Conservation (phyloP, 805 yeast genomes). For the Brettanomyces sp. region DNA sequence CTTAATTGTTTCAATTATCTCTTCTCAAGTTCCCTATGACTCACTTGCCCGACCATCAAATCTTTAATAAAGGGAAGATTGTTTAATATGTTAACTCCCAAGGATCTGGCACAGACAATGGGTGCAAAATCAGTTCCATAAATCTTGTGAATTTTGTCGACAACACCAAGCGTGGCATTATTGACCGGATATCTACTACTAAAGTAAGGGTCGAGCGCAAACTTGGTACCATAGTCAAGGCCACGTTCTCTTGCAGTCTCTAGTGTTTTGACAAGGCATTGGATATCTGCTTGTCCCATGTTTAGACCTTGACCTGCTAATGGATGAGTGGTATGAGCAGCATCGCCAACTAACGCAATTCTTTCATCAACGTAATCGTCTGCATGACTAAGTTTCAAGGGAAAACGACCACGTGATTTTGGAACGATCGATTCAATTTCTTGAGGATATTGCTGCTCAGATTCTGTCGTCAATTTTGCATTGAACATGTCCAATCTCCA, state of each 20-base stretch:
- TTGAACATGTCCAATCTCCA: constrained; percentile 52
- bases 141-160: constrained; percentile 85
- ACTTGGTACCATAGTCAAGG: constrained; percentile 72
- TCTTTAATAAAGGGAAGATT: constrained; percentile 57
- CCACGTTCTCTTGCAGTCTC: constrained; percentile 71
- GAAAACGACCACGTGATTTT: constrained; percentile 77
- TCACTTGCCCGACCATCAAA: constrained; percentile 46
- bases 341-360: constrained; percentile 93
- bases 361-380: constrained; percentile 80
- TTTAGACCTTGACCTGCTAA: constrained; percentile 96
- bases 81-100: constrained; percentile 69
- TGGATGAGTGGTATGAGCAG: constrained; percentile 97
- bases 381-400: constrained; percentile 80
- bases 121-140: constrained; percentile 70
- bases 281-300: constrained; percentile 94
- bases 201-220: constrained; percentile 82
- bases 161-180: constrained; percentile 74
- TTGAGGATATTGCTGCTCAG: constrained; percentile 60
- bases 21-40: constrained; percentile 12
- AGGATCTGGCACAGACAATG: constrained; percentile 60
- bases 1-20: not conserved
- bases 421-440: constrained; percentile 49
- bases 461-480: constrained; percentile 25
- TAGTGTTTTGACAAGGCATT: constrained; percentile 55
- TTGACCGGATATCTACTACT: constrained; percentile 74